phyloP scores from a whole-genome alignment of 345 rosid species.

The Excoecaria cochinchinensis region DNA sequence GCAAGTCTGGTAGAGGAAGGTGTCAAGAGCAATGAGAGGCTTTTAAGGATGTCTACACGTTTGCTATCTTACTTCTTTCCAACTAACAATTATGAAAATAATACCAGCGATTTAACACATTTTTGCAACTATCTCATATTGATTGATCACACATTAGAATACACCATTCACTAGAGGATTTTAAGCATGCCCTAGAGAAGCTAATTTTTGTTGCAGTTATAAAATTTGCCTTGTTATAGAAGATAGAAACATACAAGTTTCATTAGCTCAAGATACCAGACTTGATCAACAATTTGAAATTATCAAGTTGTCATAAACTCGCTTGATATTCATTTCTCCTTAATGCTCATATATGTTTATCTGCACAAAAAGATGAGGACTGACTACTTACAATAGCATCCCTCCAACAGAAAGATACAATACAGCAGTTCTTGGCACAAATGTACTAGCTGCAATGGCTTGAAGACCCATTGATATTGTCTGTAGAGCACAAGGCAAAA shows the following conservation, averaged over 20 bases:
- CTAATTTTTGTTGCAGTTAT: not conserved
- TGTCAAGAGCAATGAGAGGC: not conserved
- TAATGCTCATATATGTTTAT: not conserved
- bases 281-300: not conserved
- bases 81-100: not conserved
- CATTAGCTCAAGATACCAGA: not conserved
- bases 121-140: not conserved
- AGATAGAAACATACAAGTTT: constrained; percentile 2
- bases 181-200: not conserved
- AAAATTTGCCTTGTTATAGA: constrained; percentile 1
- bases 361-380: constrained; percentile 2
- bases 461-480: constrained; percentile 69
- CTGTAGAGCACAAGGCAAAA: constrained; percentile 37
- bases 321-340: not conserved
- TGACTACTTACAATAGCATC: constrained; percentile 74
- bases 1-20: not conserved
- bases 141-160: not conserved
- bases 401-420: constrained; percentile 82
- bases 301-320: not conserved
- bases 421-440: constrained; percentile 48
- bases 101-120: not conserved
- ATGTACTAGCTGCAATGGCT: constrained; percentile 67
- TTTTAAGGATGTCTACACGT: not conserved
- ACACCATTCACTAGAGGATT: constrained; percentile 1
- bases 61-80: constrained; percentile 5